phyloP scores from a whole-genome alignment of 2,329 filamentous ascomycete genomes.

The Westerdykella ornata region DNA sequence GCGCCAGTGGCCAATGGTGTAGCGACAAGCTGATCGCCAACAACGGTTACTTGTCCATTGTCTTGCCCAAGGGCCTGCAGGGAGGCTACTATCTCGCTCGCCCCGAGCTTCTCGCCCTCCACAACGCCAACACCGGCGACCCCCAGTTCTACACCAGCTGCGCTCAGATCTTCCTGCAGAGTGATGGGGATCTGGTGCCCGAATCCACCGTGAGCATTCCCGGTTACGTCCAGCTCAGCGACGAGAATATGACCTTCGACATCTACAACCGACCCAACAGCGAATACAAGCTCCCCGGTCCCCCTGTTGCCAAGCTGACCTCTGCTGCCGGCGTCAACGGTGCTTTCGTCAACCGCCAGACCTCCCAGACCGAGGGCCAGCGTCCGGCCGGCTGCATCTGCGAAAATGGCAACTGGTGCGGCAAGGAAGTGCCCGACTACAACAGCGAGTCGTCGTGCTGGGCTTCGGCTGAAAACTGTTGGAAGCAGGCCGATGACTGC shows the following conservation, averaged over 20 bases:
- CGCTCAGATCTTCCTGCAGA: slow-evolving; percentile 61
- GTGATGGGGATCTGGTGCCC: slow-evolving; percentile 43
- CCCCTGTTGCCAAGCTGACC: slow-evolving; percentile 47
- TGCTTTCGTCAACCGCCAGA: slow-evolving; percentile 9
- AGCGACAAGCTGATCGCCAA: slow-evolving; percentile 61
- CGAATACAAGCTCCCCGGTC: slow-evolving; percentile 53
- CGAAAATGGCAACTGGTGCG: slow-evolving; percentile 69
- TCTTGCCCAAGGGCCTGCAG: slow-evolving; percentile 55
- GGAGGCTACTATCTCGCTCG: slow-evolving; percentile 65
- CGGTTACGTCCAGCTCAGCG: slow-evolving; percentile 52
- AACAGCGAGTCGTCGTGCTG: slow-evolving; percentile 54
- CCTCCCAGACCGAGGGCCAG: slow-evolving; percentile 44
- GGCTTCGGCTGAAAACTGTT: slow-evolving; percentile 44
- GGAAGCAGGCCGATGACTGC: slow-evolving; percentile 54
- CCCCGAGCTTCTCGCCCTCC: slow-evolving; percentile 63
- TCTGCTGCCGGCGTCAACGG: slow-evolving; percentile 16
- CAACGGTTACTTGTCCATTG: slow-evolving; percentile 57
- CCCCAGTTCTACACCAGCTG: slow-evolving; percentile 70
- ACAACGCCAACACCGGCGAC: slow-evolving; percentile 49
- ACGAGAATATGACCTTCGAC: slow-evolving; percentile 57
- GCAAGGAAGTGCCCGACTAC: slow-evolving; percentile 54
- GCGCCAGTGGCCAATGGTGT: slow-evolving; percentile 55
- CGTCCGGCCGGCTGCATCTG: slow-evolving; percentile 53
- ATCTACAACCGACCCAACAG: slow-evolving; percentile 49
- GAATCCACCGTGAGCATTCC: slow-evolving; percentile 51